Evolutionary conservation across 164 flowering plant species (phyloP).

Genomic region (Tinospora cordifolia): DNA sequence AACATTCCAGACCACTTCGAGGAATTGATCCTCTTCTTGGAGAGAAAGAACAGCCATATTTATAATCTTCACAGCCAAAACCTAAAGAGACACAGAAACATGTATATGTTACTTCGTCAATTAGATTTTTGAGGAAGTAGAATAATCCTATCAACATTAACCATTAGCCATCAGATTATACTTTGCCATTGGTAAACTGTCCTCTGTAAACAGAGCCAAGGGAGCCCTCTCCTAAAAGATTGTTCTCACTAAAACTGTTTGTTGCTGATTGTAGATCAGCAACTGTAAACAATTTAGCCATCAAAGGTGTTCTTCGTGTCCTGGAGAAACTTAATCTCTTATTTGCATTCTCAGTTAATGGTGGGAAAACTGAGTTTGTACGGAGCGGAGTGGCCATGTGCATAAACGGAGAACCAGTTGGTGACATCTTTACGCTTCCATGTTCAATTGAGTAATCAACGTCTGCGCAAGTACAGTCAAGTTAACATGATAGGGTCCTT

Average conservation of each 20-base stretch:
- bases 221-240: constrained; percentile 72
- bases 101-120: not conserved
- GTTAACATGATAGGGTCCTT: not conserved
- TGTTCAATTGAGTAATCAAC: constrained; percentile 23
- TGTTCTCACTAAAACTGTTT: constrained; percentile 51
- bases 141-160: not conserved
- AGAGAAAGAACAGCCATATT: constrained; percentile 42
- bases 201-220: constrained; percentile 82
- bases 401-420: constrained; percentile 29
- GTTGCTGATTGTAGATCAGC: constrained; percentile 70
- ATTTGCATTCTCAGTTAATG: constrained; percentile 21
- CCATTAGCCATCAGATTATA: constrained; percentile 16
- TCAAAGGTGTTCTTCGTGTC: constrained; percentile 26
- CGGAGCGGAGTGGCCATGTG: constrained; percentile 28
- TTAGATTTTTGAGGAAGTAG: not conserved
- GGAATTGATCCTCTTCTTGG: constrained; percentile 62
- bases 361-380: constrained; percentile 10
- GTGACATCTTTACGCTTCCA: constrained; percentile 25
- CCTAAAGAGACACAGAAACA: constrained; percentile 23
- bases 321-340: constrained; percentile 42
- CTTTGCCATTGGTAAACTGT: constrained; percentile 62
- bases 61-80: constrained; percentile 60
- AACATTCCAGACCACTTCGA: constrained; percentile 52
- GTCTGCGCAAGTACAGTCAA: constrained; percentile 11
- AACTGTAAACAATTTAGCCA: constrained; percentile 39